These are phyloP conservation scores for Syzygium oleosum DNA, from an alignment of 345 rosid genomes.

Conservation along the genomic window DNA sequence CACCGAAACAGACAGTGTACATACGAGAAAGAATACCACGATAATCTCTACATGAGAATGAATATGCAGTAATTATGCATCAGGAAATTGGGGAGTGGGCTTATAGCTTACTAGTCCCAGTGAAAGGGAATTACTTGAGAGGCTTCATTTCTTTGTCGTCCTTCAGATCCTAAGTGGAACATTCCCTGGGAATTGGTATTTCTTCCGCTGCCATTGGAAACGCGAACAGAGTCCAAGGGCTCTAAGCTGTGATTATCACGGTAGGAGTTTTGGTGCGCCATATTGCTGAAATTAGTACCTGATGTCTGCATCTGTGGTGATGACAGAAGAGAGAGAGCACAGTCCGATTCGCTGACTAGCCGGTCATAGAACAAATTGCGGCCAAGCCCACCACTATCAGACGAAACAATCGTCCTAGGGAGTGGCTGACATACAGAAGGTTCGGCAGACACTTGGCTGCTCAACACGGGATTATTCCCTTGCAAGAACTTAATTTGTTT, in stretches of 20 bases:
- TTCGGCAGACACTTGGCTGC: conserved; percentile 2
- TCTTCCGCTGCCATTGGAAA: conserved; percentile 17
- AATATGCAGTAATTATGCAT: background rate
- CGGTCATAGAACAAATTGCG: conserved; percentile 34
- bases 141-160: conserved; percentile 26
- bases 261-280: background rate
- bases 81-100: background rate
- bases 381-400: conserved; percentile 16
- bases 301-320: conserved; percentile 33
- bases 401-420: conserved; percentile 7
- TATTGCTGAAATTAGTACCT: conserved; percentile 8
- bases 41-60: background rate
- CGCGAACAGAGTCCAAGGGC: conserved; percentile 29
- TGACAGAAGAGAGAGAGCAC: conserved; percentile 97
- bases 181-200: conserved; percentile 22
- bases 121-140: conserved; percentile 54
- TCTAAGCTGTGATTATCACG: conserved; percentile 4
- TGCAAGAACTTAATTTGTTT: conserved; percentile 46
- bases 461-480: conserved; percentile 9
- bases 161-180: conserved; percentile 31
- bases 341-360: conserved; percentile 39
- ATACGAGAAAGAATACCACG: background rate
- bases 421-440: conserved; percentile 28
- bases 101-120: conserved; percentile 31
- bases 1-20: background rate